These are phyloP conservation scores for Liquidambar formosana DNA, from an alignment of 164 flowering plant genomes.

Conservation along the genomic window DNA sequence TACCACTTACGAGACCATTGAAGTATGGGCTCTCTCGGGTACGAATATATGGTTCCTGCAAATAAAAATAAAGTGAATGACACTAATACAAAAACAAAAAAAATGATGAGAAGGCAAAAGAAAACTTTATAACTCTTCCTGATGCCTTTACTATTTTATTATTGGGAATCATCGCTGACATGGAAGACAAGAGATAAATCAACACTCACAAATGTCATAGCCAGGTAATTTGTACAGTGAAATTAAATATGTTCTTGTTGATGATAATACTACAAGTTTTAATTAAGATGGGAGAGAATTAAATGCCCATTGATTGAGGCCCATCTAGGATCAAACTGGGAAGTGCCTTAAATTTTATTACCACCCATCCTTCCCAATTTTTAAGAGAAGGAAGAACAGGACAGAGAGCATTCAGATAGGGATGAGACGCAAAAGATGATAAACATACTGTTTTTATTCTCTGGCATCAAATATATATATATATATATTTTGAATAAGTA, in stretches of 20 bases:
- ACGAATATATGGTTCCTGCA: constrained; percentile 42
- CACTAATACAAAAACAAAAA: not conserved
- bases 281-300: not conserved
- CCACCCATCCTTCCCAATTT: not conserved
- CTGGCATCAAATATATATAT: too few species aligned
- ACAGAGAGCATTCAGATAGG: not conserved
- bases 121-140: not conserved
- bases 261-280: not conserved
- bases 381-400: not conserved
- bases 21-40: constrained; percentile 36
- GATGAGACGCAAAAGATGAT: not conserved
- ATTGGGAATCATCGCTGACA: too few species aligned
- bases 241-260: not conserved
- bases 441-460: not conserved
- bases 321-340: not conserved
- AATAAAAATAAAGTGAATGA: not conserved
- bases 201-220: not conserved
- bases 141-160: too few species aligned
- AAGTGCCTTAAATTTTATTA: too few species aligned
- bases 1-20: constrained; percentile 35
- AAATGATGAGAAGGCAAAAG: not conserved
- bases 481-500: too few species aligned
- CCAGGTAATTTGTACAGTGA: not conserved
- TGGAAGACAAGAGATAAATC: not conserved
- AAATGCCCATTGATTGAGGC: not conserved